Percentiles rank a stretch among this genome's conserved stretches.
phyloP scores from a whole-genome alignment of 2,329 filamentous ascomycete genomes.

The Thelonectria discophora region DNA sequence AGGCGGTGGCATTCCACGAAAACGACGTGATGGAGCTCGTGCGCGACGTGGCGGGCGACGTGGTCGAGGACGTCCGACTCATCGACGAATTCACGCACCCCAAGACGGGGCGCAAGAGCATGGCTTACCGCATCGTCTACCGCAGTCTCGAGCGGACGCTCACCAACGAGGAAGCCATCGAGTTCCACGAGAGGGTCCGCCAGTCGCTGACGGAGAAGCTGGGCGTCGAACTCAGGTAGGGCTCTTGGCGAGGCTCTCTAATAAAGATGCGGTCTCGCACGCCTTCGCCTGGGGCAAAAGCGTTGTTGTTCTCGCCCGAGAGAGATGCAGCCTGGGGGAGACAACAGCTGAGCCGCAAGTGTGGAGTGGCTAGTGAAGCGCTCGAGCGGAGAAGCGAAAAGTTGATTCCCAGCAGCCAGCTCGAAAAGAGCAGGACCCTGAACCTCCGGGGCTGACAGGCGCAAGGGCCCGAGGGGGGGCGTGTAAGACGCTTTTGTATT shows the following conservation, averaged over 20 bases:
- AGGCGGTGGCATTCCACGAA: slow-evolving; percentile 75
- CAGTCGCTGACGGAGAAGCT: slow-evolving; percentile 72
- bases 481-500: slow-evolving; percentile 11
- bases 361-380: slow-evolving; percentile 33
- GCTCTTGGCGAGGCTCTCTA: slow-evolving; percentile 1
- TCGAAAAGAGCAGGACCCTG: slow-evolving; percentile 23
- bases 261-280: background rate
- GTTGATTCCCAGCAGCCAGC: slow-evolving; percentile 30
- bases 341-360: slow-evolving; percentile 30
- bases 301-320: background rate
- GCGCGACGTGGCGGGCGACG: slow-evolving; percentile 80
- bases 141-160: slow-evolving; percentile 90
- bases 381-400: slow-evolving; percentile 12
- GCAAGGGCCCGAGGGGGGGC: slow-evolving; percentile 18
- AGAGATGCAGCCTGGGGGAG: slow-evolving; percentile 3
- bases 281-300: background rate
- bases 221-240: slow-evolving; percentile 71
- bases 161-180: slow-evolving; percentile 82
- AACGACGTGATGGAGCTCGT: slow-evolving; percentile 98
- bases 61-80: slow-evolving; percentile 86
- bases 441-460: slow-evolving; percentile 7
- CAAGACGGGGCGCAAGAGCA: slow-evolving; percentile 80
- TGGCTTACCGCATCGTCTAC: slow-evolving; percentile 95
- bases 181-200: slow-evolving; percentile 75
- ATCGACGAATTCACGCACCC: slow-evolving; percentile 91